Base-by-base conservation (phyloP, 1,284 basidiomycete genomes). In the Boletus subluridellus region DNA sequence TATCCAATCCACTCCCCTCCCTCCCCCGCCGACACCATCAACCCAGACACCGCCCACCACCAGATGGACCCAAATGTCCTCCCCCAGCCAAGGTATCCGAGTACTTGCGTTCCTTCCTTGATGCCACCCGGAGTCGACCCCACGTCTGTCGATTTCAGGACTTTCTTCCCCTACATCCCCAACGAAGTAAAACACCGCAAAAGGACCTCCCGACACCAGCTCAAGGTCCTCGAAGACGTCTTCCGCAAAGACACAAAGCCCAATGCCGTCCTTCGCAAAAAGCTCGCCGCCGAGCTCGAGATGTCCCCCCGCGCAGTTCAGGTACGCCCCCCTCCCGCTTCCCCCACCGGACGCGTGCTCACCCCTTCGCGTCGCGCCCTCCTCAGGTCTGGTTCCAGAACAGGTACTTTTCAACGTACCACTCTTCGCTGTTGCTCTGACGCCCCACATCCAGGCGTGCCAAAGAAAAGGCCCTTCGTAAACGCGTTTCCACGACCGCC, bases 241-340 rank as follows among this genome's bases (percentile, higher is more conserved):
- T 97, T 95, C 75, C 84, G 84, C 66, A 80, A 82, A 63, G 92
- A 94, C 74, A 91, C 92, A 48, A 96, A 97, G 73, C 95, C 95
- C 17, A 94, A 94, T 73, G 90, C 89, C 54, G 77, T 81, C 15
- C 77, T 90, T 48, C 83, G 95, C 64, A 91, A 90, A 70, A 79
- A 84, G 63, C 83, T 98, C 51, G 90, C 94, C 0, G 77, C 80
- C 9, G 81, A 93, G 75, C 83, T 97, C 50, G 88, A 87, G 62
- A 98, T 98, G 94, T 92, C 91, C 24, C 86, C 93, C 28, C 80
- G 95, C 60, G 93, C 93, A 46, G 92, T 98, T 2, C 95, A 98
- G 82, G 94, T 95, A 63, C 67, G 85, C 75, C 55, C 44, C 52
- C 64, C 56, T 41, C 52, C 51, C 55, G 21, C 61, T 39, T 50